Conservation (phyloP, 345 rosid species). For the Theobroma cacao region DNA sequence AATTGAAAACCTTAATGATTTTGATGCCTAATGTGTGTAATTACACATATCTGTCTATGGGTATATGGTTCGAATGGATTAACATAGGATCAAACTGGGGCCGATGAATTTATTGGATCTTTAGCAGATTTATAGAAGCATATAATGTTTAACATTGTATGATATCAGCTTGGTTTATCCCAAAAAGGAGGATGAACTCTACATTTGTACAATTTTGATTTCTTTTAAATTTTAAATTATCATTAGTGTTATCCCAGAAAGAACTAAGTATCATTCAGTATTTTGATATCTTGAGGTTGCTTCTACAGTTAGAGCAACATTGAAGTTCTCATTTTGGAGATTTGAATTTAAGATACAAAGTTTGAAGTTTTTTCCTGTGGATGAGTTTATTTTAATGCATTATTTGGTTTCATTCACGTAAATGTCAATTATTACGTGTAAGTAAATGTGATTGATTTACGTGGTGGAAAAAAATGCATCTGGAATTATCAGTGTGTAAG, state of each 20-base stretch:
- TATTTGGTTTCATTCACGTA: too few species aligned
- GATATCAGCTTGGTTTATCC: not conserved
- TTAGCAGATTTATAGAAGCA: not conserved
- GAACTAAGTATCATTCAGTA: not conserved
- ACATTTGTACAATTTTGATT: not conserved
- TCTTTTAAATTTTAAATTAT: not conserved
- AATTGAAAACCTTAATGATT: not conserved
- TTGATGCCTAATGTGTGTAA: not conserved
- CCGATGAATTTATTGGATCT: conserved; percentile 2
- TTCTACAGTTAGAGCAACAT: not conserved
- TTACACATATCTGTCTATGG: not conserved
- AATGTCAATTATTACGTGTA: too few species aligned
- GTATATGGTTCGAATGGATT: not conserved
- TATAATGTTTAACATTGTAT: not conserved
- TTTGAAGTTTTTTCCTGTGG: not conserved
- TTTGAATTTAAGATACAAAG: not conserved
- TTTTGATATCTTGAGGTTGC: not conserved
- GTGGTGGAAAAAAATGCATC: too few species aligned
- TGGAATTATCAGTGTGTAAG: too few species aligned
- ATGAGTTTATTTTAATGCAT: too few species aligned
- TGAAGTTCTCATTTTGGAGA: not conserved
- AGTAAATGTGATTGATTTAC: too few species aligned
- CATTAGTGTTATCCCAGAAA: not conserved
- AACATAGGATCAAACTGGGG: not conserved
- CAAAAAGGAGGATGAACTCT: not conserved